Evolutionary conservation across 306 rosid genomes (phyloP).

Genomic region (Acacia crassicarpa): DNA sequence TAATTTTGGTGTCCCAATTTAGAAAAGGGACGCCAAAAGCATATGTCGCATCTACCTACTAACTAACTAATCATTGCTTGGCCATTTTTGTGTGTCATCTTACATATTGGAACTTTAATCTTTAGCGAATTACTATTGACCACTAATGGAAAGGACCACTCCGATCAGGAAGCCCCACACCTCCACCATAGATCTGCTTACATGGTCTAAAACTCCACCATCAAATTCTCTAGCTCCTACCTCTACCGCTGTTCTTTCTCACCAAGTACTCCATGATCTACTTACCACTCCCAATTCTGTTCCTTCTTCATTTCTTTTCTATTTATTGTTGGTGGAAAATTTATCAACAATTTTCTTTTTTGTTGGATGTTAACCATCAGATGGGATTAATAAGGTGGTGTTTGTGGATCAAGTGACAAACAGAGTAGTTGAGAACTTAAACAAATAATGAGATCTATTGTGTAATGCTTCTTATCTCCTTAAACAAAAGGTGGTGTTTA

Average conservation of each 20-base stretch:
- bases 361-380: slow-evolving; percentile 68
- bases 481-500: too few species aligned
- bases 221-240: slow-evolving; percentile 47
- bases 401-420: slow-evolving; percentile 98
- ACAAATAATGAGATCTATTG: slow-evolving; percentile 92
- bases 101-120: too few species aligned
- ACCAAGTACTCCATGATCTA: slow-evolving; percentile 45
- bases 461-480: neutral
- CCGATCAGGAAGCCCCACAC: too few species aligned
- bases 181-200: slow-evolving; percentile 25
- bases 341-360: neutral
- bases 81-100: too few species aligned
- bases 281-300: neutral
- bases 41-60: too few species aligned
- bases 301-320: neutral
- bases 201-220: slow-evolving; percentile 60
- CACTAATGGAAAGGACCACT: too few species aligned
- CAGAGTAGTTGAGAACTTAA: slow-evolving; percentile 81
- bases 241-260: slow-evolving; percentile 48
- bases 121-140: too few species aligned
- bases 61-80: too few species aligned
- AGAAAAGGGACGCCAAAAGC: too few species aligned
- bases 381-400: slow-evolving; percentile 96
- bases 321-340: neutral
- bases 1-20: too few species aligned